A percentile compares a stretch with the other conserved stretches of the same genome.
Evolutionary conservation across 179 eudicot species (phyloP).

Genomic region (Beta corolliflora): DNA sequence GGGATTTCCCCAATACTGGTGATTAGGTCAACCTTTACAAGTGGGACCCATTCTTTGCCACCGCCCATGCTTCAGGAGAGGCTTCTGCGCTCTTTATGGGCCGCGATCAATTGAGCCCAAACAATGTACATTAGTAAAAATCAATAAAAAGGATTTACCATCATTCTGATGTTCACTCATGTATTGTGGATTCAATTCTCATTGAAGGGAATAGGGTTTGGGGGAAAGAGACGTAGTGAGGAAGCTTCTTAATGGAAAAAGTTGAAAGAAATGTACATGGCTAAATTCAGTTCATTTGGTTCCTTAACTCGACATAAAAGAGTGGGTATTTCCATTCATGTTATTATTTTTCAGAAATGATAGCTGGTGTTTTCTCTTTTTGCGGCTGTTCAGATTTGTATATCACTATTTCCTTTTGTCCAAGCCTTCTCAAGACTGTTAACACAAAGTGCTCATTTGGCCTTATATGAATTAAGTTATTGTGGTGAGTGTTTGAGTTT

Average conservation of each 20-base stretch:
- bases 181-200: too few species aligned
- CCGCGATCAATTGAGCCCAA: too few species aligned
- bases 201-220: too few species aligned
- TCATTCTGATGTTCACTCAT: too few species aligned
- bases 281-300: conserved; percentile 12
- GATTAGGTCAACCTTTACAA: too few species aligned
- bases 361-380: neutral
- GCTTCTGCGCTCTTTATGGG: too few species aligned
- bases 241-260: neutral
- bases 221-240: neutral
- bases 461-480: neutral
- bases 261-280: neutral
- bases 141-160: too few species aligned
- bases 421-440: neutral
- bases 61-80: too few species aligned
- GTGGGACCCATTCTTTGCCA: too few species aligned
- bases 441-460: conserved; percentile 25
- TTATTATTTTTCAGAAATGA: conserved; percentile 5
- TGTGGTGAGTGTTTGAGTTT: too few species aligned
- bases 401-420: conserved; percentile 3
- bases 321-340: conserved; percentile 23
- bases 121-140: too few species aligned
- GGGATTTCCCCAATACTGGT: too few species aligned
- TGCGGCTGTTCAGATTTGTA: neutral
- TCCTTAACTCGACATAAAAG: conserved; percentile 17